phyloP scores from a whole-genome alignment of 345 rosid genomes.

The Cardamine occulta region DNA sequence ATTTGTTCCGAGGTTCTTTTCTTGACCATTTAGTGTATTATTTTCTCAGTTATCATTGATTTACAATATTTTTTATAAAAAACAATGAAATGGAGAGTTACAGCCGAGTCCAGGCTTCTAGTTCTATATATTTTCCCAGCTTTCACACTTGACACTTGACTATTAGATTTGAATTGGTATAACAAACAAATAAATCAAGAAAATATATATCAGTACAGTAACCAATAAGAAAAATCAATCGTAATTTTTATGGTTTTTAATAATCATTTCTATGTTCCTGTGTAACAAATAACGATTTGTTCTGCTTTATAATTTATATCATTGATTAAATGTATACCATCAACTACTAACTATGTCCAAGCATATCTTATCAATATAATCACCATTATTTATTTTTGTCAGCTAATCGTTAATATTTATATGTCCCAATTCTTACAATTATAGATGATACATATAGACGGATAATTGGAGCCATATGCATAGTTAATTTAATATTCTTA shows the following conservation, averaged over 20 bases:
- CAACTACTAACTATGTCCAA: slow-evolving; percentile 25
- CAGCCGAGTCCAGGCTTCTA: background rate
- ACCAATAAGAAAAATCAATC: background rate
- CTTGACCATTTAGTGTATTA: slow-evolving; percentile 14
- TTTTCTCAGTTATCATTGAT: background rate
- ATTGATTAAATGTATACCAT: background rate
- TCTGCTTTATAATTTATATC: slow-evolving; percentile 2
- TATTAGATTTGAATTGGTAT: background rate
- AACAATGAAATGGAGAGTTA: background rate
- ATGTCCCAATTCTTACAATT: background rate
- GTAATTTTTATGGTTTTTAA: background rate
- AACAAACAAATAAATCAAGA: background rate
- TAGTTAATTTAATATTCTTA: slow-evolving; percentile 24
- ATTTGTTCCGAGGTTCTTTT: background rate
- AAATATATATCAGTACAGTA: background rate
- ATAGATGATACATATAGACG: slow-evolving; percentile 6
- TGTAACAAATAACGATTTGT: background rate
- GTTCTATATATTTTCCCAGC: background rate
- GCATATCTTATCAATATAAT: slow-evolving; percentile 19
- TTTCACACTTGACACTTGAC: slow-evolving; percentile 13
- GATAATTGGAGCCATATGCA: slow-evolving; percentile 36
- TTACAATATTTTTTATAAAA: background rate
- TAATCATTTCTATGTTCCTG: background rate
- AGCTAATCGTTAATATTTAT: slow-evolving; percentile 25
- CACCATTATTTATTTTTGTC: slow-evolving; percentile 26